A percentile compares a stretch with the other conserved stretches of the same genome.
Evolutionary conservation across 768 basidiomycete species (phyloP).

Genomic region (Hemileccinum impolitum): DNA sequence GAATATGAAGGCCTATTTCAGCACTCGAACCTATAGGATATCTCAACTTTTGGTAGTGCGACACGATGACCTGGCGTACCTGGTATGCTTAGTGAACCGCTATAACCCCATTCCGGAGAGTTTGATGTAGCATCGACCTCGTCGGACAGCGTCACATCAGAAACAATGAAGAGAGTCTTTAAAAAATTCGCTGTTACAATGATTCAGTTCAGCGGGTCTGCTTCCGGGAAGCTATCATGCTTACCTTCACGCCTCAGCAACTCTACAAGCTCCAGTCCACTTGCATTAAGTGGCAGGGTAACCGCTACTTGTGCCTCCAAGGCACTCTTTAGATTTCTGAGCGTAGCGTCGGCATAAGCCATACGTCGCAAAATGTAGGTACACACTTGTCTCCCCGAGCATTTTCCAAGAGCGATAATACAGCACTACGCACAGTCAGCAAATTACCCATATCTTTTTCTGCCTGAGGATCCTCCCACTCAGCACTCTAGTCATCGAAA

Average conservation of each 20-base stretch:
- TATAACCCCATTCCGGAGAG: conserved; percentile 50
- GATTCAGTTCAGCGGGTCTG: neutral
- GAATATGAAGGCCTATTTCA: conserved; percentile 48
- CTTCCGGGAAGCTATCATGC: neutral
- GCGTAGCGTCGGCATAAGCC: conserved; percentile 1
- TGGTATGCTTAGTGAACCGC: conserved; percentile 39
- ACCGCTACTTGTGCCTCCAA: conserved; percentile 75
- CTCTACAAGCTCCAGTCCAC: conserved; percentile 31
- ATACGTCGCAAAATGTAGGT: neutral
- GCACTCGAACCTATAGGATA: conserved; percentile 9
- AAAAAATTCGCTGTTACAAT: conserved; percentile 52
- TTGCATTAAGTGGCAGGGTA: conserved; percentile 41
- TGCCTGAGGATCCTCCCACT: conserved; percentile 61
- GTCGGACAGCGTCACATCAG: conserved; percentile 56
- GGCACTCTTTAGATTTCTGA: conserved; percentile 69
- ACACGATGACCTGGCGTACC: conserved; percentile 37
- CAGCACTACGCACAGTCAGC: conserved; percentile 55
- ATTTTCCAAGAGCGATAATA: conserved; percentile 68
- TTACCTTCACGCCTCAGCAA: conserved; percentile 44
- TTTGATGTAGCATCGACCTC: conserved; percentile 39
- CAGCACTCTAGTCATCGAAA: conserved; percentile 37
- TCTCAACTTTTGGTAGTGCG: neutral
- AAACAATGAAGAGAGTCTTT: conserved; percentile 78
- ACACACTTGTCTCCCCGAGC: conserved; percentile 73
- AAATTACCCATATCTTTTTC: conserved; percentile 63